Evolutionary conservation across 2,329 filamentous ascomycete species (phyloP), one percentile per base, ranked within the genome.

Genomic region (Aureobasidium sp.): DNA sequence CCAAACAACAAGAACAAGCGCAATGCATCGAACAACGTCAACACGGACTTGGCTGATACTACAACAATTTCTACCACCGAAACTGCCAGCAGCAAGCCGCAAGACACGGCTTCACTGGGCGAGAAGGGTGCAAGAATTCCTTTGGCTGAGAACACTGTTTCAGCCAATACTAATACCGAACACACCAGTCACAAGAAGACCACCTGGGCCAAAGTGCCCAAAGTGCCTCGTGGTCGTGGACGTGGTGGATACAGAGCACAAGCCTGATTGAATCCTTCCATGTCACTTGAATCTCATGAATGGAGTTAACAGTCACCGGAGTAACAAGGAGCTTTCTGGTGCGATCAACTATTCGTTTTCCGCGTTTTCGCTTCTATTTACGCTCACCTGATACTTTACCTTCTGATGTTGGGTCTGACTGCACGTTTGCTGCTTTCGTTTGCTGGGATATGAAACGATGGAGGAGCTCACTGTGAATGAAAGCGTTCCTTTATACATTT

Each of bases 1-100:
- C 39, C 50, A 17, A 56, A 53, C 42, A 56, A 53, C 60, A 62
- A 56, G 34, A 56, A n/a, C 60, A 62, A 62, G 60, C 50, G 60
- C 26, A 39, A 62, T 29, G 42, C 23, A 12, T 50, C 51, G 12
- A 53, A 34, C 42, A 56, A 56, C 27, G 12, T 9, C 47, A 52
- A 29, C 10, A 15, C 8, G 2, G 41, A 62, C 15, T 27, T 51
- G 17, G 32, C 51, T 23, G 41, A 39, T 23, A 26, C 51, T 42
- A 15, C 42, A 27, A 20, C 42, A 17, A 20, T 42, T 39, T 27
- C 29, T 34, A 32, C 55, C 44, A 29, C 42, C 20, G 20, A 8
- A 27, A 15, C 26, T 13, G 20, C 20, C n/a, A 34, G 15, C 13
- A 48, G 26, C 42, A 47, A 48, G 42, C 13, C 41, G 1, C 55